phyloP scores from a whole-genome alignment of 108 stramenopile species.

The Tribonema minus region DNA sequence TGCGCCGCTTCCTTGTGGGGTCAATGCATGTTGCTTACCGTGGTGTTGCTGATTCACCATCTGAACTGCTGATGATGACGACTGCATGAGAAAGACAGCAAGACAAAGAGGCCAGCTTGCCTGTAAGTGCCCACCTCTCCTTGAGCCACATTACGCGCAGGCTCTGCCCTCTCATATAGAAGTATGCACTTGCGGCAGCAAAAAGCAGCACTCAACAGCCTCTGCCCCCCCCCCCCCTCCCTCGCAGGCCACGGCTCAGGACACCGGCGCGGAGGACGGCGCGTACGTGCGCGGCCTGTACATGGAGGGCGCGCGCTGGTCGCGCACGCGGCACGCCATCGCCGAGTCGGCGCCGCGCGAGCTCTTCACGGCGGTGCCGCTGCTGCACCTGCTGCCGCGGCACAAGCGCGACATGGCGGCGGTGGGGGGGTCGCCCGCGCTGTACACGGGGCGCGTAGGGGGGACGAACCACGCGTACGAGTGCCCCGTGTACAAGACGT shows the following conservation, averaged over 20 bases:
- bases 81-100: slow-evolving; percentile 3
- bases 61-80: too few species aligned
- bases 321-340: slow-evolving; percentile 30
- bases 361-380: slow-evolving; percentile 56
- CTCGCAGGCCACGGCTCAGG: too few species aligned
- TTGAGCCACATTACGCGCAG: too few species aligned
- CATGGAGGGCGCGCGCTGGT: slow-evolving; percentile 65
- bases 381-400: slow-evolving; percentile 57
- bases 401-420: slow-evolving; percentile 40
- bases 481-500: slow-evolving; percentile 66
- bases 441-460: slow-evolving; percentile 48
- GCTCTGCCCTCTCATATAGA: too few species aligned
- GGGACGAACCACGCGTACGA: slow-evolving; percentile 54
- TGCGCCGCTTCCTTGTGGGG: too few species aligned
- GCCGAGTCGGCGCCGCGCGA: slow-evolving; percentile 57
- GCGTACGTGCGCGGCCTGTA: slow-evolving; percentile 58
- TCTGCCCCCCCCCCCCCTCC: too few species aligned
- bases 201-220: too few species aligned
- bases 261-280: slow-evolving; percentile 57
- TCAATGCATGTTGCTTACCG: too few species aligned
- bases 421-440: slow-evolving; percentile 53
- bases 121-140: too few species aligned
- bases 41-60: too few species aligned
- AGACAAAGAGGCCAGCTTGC: too few species aligned
- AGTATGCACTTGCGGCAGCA: too few species aligned